Evolutionary conservation across 2,329 filamentous ascomycete species (phyloP), one percentile per base, ranked within the genome.

Genomic region (Aspergillus latus): DNA sequence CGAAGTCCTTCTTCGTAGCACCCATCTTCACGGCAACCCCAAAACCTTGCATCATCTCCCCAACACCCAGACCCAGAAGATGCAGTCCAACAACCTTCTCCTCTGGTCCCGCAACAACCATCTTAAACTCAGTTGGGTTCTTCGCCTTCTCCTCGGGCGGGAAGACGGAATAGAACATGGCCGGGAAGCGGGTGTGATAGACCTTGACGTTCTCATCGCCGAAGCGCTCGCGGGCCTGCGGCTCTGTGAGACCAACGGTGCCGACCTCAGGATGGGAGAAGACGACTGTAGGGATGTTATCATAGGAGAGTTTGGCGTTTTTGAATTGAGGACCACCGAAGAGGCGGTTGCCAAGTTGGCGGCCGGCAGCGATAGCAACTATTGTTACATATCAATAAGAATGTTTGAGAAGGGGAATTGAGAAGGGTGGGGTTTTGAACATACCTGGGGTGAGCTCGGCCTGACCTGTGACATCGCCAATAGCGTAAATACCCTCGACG

Each of bases 1-100:
- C 88, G 72, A 91, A 88, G 72, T 90, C 86, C 63, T 82, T 82
- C 83, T 91, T 91, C 53, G 85, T 90, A 34, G 88, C 88, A 44
- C 88, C 88, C 88, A 91, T 90, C 82, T 89, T 90, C 64, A 91
- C 74, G 13, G 88, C 88, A 21, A 91, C 87, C 49, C 86, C 88
- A 70, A 92, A 89, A 62, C 88, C 84, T 74, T 92, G 84, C 66
- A 90, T 78, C 84, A 91, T 88, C 81, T 92, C 83, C 63, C 78
- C 69, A 56, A 78, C 71, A 10, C 72, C 70, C 37, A 78, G 66
- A 62, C 80, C 68, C 62, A 82, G 62, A 53, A 81, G 77, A 62
- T 81, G 79, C 59, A 82, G 54, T 11, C 79, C 79, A 21, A 81
- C 78, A 39, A 82, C 70, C 66, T 77, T 79, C 69, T 81, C 79